A percentile compares a stretch with the other conserved stretches of the same genome.
phyloP scores from a whole-genome alignment of 352 stramenopile genomes.

The Thraustotheca clavata region DNA sequence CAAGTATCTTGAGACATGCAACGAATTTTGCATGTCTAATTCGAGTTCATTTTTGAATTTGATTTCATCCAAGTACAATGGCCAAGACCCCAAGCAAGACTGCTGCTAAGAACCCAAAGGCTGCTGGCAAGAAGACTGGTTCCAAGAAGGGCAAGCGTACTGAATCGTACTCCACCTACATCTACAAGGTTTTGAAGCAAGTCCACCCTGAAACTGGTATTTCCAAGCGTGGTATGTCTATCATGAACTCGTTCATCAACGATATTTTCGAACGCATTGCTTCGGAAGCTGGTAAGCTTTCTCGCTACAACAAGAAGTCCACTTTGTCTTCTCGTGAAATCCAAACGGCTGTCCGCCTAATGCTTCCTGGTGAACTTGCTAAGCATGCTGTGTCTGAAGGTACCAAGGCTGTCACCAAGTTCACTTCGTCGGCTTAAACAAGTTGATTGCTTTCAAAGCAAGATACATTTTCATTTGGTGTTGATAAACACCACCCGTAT shows the following conservation, averaged over 20 bases:
- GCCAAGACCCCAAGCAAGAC: conserved; percentile 77
- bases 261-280: conserved; percentile 89
- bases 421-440: conserved; percentile 31
- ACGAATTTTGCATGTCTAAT: background rate
- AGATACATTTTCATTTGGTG: conserved; percentile 35
- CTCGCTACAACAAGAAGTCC: conserved; percentile 89
- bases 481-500: conserved; percentile 78
- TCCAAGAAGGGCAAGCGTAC: conserved; percentile 24
- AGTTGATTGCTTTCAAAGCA: conserved; percentile 26
- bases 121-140: conserved; percentile 21
- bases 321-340: conserved; percentile 85
- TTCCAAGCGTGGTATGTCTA: conserved; percentile 82
- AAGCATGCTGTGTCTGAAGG: conserved; percentile 83
- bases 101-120: conserved; percentile 23
- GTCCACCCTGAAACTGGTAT: conserved; percentile 84
- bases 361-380: conserved; percentile 82
- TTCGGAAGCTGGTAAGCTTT: conserved; percentile 63
- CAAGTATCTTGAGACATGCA: background rate
- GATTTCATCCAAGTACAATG: conserved; percentile 27
- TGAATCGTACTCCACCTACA: conserved; percentile 31
- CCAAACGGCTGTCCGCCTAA: conserved; percentile 69
- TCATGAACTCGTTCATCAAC: conserved; percentile 91
- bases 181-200: conserved; percentile 49
- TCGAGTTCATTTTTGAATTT: conserved; percentile 13
- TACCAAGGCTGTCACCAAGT: conserved; percentile 70